Evolutionary conservation across 495 filamentous ascomycete genomes (phyloP).

Genomic region (Penicillium taxi): DNA sequence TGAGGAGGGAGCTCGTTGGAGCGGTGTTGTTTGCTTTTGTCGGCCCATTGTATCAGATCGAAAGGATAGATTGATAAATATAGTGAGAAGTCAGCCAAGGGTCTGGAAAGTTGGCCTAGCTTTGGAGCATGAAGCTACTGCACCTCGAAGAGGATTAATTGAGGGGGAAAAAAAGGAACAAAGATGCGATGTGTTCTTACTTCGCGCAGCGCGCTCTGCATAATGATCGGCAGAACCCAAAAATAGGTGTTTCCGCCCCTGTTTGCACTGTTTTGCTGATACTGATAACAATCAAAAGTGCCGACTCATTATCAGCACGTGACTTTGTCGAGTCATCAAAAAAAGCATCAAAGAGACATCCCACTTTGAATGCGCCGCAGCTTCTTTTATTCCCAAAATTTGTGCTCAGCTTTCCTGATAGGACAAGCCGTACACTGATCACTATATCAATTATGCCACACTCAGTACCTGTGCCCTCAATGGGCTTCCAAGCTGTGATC

Average conservation of each 20-base stretch:
- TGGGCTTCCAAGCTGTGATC: constrained; percentile 88
- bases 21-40: constrained; percentile 58
- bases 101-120: background rate
- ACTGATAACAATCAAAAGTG: too few relatives aligned
- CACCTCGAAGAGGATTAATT: constrained; percentile 3
- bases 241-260: too few relatives aligned
- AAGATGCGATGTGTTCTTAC: constrained; percentile 41
- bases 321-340: too few relatives aligned
- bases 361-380: too few relatives aligned
- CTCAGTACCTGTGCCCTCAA: constrained; percentile 55
- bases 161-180: constrained; percentile 12
- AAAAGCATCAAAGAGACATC: too few relatives aligned
- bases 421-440: too few relatives aligned
- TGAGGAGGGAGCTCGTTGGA: constrained; percentile 58
- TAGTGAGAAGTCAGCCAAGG: background rate
- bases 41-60: constrained; percentile 51
- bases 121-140: too few relatives aligned
- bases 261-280: too few relatives aligned
- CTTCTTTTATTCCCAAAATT: too few relatives aligned
- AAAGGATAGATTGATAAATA: background rate
- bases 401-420: background rate
- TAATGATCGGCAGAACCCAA: too few relatives aligned
- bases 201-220: constrained; percentile 3
- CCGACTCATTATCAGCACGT: too few relatives aligned
- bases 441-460: too few relatives aligned